Conservation (phyloP, 2,329 filamentous ascomycete genomes). For the Rhexocercosporidium sp. region DNA sequence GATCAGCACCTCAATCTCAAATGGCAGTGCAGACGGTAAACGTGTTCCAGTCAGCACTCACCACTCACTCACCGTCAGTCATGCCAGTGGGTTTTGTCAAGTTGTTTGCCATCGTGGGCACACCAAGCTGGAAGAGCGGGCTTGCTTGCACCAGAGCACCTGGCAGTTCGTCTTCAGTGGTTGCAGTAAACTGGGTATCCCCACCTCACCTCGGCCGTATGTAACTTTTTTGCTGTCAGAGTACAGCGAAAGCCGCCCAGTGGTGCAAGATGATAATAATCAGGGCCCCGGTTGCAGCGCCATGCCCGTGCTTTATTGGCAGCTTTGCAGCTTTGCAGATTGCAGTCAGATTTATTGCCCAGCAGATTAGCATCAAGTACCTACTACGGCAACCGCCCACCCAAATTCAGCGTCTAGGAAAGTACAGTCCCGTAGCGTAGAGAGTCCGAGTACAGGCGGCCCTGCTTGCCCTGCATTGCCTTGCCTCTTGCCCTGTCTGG, state of each 20-base stretch:
- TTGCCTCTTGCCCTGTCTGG: too few relatives aligned
- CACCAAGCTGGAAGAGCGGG: not conserved
- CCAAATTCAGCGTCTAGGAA: too few relatives aligned
- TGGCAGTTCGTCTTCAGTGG: not conserved
- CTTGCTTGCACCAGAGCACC: not conserved
- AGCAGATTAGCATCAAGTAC: not conserved
- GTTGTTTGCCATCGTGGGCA: not conserved
- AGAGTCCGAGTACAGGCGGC: too few relatives aligned
- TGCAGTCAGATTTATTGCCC: too few relatives aligned
- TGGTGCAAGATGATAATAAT: not conserved
- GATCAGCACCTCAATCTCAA: constrained; percentile 6
- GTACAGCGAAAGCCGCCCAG: too few relatives aligned
- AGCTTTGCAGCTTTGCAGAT: not conserved
- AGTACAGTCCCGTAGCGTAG: not conserved
- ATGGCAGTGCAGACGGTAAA: not conserved
- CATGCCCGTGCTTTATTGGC: not conserved
- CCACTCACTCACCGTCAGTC: not conserved
- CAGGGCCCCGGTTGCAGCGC: not conserved
- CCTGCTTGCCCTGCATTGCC: not conserved
- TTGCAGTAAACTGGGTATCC: not conserved
- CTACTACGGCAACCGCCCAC: too few relatives aligned
- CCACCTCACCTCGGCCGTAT: not conserved
- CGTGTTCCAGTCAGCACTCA: not conserved
- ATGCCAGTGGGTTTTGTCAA: not conserved
- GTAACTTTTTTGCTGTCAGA: not conserved